A percentile compares a stretch with the other conserved stretches of the same genome.
phyloP scores from a whole-genome alignment of 2,329 filamentous ascomycete species.

The Penicillium sp. region DNA sequence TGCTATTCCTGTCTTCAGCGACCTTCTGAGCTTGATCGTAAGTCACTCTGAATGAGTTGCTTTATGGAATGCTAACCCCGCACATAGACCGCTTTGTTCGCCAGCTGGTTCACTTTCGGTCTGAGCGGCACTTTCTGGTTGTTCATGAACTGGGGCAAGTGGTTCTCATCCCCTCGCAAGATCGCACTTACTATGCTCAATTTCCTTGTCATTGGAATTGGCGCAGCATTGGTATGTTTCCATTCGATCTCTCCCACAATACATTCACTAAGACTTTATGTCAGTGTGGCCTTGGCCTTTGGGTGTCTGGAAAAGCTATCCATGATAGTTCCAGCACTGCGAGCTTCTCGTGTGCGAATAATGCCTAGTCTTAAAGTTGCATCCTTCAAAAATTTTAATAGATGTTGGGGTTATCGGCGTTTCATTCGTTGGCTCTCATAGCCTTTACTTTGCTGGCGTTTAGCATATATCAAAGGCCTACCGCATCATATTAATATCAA shows the following conservation, averaged over 20 bases:
- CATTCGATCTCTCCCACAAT: background rate
- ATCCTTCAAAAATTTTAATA: background rate
- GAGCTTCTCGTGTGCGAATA: conserved; percentile 35
- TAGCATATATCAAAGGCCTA: background rate
- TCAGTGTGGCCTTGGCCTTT: conserved; percentile 36
- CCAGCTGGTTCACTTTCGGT: conserved; percentile 63
- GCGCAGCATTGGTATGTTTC: conserved; percentile 22
- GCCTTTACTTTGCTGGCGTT: background rate
- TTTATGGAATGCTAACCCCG: conserved; percentile 5
- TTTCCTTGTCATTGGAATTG: conserved; percentile 22
- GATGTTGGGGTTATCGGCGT: background rate
- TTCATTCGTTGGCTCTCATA: background rate
- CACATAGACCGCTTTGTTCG: conserved; percentile 55
- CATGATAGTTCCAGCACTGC: conserved; percentile 31
- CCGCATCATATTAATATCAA: background rate
- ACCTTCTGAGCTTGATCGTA: conserved; percentile 62
- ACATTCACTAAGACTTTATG: background rate
- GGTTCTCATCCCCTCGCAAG: conserved; percentile 32
- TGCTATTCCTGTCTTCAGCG: conserved; percentile 67
- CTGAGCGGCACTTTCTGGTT: conserved; percentile 40
- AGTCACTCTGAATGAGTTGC: background rate
- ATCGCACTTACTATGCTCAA: conserved; percentile 29
- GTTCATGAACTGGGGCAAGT: conserved; percentile 35
- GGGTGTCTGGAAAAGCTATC: conserved; percentile 35
- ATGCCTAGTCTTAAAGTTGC: conserved; percentile 14